Evolutionary conservation across 2,329 filamentous ascomycete species (phyloP), one percentile per base, ranked within the genome.

Genomic region (Cladobotryum protrusum): DNA sequence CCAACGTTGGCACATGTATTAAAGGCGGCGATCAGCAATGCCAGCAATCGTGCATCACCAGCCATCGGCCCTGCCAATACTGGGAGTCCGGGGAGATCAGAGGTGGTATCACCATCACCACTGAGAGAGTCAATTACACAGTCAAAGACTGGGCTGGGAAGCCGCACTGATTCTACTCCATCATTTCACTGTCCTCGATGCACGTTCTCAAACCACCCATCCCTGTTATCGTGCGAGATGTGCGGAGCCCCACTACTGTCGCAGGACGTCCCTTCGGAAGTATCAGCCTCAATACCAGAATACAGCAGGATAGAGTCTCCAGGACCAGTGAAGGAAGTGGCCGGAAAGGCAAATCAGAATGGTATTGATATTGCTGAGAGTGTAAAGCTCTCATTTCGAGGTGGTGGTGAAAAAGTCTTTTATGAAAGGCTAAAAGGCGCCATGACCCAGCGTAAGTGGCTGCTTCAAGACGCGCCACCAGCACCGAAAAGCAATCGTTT

Each of bases 171-270:
- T 34, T n/a, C 57, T 19, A 32, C 50, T 14, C 67, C 72, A 2
- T 72, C 72, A 1, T 79, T 83, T 53, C 73, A 80, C 48, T 99
- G 93, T 61, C 88, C 89, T 7, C 78, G 93, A 54, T 99, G 93
- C 64, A 99, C 93, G 1, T 97, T 97, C 61, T 77, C 86, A 36
- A 99, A 99, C 59, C 89, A 97, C 63, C 89, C 90, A 1, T 96
- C 89, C 3, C 71, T 99, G 12, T 70, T 83, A 12, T 81, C 84
- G 5, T 99, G 93, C 62, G 93, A 99, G 68, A 90, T 99, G 47
- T 99, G 93, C 61, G 89, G 89, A 12, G 88, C 85, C 0, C 79
- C 89, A 7, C 72, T 96, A 3, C 70, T 82, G 45, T 81, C 81
- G 13, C 76, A 74, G 54, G 72, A 73, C 24, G 67, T 69, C 42